phyloP scores from a whole-genome alignment of 2,329 filamentous ascomycete genomes.

The Neofusicoccum umdonicola region DNA sequence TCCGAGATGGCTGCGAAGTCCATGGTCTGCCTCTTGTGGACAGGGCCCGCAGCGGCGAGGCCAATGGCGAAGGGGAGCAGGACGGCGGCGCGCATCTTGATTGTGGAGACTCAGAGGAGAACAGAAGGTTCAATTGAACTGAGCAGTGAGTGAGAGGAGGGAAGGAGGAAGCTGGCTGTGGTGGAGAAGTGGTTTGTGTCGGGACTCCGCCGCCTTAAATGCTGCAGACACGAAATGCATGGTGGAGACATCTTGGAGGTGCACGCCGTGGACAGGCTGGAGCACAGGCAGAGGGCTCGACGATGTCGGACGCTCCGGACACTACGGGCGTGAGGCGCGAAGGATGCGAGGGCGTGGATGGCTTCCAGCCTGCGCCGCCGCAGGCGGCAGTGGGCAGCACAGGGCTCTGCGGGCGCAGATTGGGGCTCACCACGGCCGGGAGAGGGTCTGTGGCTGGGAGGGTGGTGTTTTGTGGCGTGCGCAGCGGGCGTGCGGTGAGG shows the following conservation, averaged over 20 bases:
- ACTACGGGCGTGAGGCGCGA: not conserved
- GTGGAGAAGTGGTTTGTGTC: not conserved
- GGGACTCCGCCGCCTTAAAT: not conserved
- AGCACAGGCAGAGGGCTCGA: not conserved
- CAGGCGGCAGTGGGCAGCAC: not conserved
- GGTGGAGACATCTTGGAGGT: not conserved
- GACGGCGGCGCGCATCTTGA: not conserved
- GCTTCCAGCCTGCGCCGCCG: not conserved
- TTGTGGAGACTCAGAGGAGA: not conserved
- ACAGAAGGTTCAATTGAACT: not conserved
- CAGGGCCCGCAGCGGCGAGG: constrained; percentile 11
- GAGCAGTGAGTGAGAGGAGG: not conserved
- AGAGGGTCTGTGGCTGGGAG: not conserved
- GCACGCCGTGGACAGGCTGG: not conserved
- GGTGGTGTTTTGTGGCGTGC: constrained; percentile 4
- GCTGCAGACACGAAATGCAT: not conserved
- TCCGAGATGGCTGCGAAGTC: not conserved
- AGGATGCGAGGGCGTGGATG: not conserved
- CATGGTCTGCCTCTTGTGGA: constrained; percentile 8
- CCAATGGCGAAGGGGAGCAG: constrained; percentile 13
- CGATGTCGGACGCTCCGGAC: not conserved
- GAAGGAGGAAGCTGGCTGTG: not conserved
- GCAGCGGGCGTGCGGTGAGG: not conserved
- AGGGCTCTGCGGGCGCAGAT: not conserved
- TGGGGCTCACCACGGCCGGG: not conserved